A percentile compares a stretch with the other conserved stretches of the same genome.
Conservation (phyloP, 1,139 yeast genomes). For the Magnusiomyces tetraspermus region DNA sequence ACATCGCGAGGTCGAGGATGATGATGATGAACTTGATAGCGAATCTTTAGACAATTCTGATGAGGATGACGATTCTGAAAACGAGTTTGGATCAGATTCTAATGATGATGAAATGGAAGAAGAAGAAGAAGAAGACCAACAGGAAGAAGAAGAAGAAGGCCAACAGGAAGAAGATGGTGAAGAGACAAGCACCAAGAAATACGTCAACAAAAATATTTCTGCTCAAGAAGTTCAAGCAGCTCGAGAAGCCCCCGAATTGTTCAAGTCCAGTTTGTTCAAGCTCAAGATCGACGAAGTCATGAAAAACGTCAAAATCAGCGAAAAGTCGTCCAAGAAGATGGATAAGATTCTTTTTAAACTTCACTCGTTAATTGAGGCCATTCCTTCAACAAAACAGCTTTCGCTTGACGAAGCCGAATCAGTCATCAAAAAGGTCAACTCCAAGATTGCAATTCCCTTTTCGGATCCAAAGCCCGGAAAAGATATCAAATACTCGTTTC, state of each 20-base stretch:
- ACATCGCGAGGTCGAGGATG: background rate
- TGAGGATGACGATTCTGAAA: background rate
- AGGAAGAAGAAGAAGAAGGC: constrained; percentile 5
- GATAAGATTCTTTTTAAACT: constrained; percentile 73
- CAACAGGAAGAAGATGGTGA: background rate
- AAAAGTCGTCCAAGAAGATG: constrained; percentile 51
- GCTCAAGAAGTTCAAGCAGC: constrained; percentile 89
- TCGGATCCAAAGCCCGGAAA: constrained; percentile 78
- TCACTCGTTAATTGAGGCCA: constrained; percentile 55
- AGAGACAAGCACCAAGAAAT: background rate
- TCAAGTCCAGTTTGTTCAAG: constrained; percentile 90
- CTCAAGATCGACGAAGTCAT: constrained; percentile 85
- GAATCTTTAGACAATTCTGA: background rate
- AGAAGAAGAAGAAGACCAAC: constrained; percentile 1
- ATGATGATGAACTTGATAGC: background rate
- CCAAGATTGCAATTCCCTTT: constrained; percentile 62
- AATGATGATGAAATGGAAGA: background rate
- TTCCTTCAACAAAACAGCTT: constrained; percentile 49
- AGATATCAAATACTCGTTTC: constrained; percentile 58
- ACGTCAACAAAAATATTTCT: constrained; percentile 32
- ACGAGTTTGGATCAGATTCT: constrained; percentile 1
- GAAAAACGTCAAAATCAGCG: constrained; percentile 67
- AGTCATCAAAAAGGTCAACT: constrained; percentile 40
- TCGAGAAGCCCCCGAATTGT: constrained; percentile 85
- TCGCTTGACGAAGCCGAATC: constrained; percentile 43